phyloP scores from a whole-genome alignment of 2,329 filamentous ascomycete genomes.

The Trichoderma sp. region DNA sequence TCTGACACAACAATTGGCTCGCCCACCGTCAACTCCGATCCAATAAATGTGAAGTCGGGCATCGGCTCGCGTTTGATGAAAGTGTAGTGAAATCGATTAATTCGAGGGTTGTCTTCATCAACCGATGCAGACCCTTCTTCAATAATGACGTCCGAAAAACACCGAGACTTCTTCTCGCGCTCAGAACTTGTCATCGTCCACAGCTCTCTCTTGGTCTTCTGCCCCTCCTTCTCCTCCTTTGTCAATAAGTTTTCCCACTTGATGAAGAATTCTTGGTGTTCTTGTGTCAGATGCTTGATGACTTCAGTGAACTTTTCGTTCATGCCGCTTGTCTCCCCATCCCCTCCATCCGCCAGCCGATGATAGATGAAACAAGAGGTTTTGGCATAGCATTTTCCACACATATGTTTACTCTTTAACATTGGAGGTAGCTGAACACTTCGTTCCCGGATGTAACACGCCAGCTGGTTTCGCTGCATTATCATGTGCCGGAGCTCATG shows the following conservation, averaged over 20 bases:
- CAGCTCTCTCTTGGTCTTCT: constrained; percentile 83
- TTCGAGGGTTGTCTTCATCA: constrained; percentile 71
- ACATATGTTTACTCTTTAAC: constrained; percentile 78
- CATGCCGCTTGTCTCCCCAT: constrained; percentile 78
- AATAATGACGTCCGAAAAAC: constrained; percentile 85
- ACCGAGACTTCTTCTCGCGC: constrained; percentile 83
- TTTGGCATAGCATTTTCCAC: constrained; percentile 87
- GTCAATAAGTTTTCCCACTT: constrained; percentile 95
- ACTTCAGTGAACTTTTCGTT: constrained; percentile 79
- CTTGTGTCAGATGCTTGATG: constrained; percentile 72
- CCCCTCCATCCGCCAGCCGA: constrained; percentile 81
- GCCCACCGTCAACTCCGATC: constrained; percentile 83
- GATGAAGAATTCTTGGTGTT: constrained; percentile 80
- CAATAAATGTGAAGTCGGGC: constrained; percentile 77
- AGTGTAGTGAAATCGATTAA: constrained; percentile 87
- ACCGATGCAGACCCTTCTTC: constrained; percentile 74
- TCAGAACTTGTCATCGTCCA: constrained; percentile 95
- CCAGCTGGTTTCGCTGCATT: constrained; percentile 88
- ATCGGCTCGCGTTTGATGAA: constrained; percentile 70
- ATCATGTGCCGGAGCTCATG: constrained; percentile 95
- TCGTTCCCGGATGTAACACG: constrained; percentile 79
- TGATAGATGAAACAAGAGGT: constrained; percentile 91
- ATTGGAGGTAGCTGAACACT: constrained; percentile 80
- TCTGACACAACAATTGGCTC: constrained; percentile 97
- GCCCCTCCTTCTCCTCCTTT: constrained; percentile 88